These are phyloP conservation scores for Blastocystis sp. DNA, from an alignment of 352 stramenopile genomes.

Conservation along the genomic window DNA sequence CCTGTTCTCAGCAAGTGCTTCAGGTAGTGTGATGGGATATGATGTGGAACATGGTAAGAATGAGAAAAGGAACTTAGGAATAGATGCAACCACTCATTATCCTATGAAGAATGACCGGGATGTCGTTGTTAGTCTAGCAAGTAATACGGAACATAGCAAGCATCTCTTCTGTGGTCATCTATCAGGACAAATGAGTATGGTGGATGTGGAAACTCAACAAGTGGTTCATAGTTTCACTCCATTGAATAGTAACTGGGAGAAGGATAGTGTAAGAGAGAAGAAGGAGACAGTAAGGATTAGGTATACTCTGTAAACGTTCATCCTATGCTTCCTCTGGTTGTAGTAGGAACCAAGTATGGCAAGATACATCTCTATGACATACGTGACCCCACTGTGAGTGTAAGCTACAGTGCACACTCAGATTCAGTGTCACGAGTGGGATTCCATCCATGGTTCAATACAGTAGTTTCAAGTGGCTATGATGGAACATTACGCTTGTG, in stretches of 20 bases:
- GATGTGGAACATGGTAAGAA: slow-evolving; percentile 41
- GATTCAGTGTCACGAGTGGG: slow-evolving; percentile 23
- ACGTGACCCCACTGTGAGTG: not conserved
- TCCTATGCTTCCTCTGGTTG: not conserved
- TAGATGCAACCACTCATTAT: not conserved
- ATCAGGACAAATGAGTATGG: not conserved
- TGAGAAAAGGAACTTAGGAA: not conserved
- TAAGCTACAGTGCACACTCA: not conserved
- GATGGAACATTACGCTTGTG: slow-evolving; percentile 26
- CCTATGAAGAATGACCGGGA: not conserved
- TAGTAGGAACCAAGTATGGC: slow-evolving; percentile 28
- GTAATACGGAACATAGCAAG: not conserved
- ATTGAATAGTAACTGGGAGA: not conserved
- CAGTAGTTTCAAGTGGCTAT: not conserved
- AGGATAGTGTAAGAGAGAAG: not conserved
- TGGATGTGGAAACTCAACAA: not conserved
- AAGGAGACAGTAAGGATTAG: not conserved
- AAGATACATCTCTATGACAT: slow-evolving; percentile 43
- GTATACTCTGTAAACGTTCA: slow-evolving; percentile 31
- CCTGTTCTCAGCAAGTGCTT: slow-evolving; percentile 37
- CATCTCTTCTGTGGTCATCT: slow-evolving; percentile 26
- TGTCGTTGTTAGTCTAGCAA: not conserved
- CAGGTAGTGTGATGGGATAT: not conserved
- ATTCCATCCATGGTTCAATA: slow-evolving; percentile 57
- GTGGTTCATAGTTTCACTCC: not conserved